Conservation (phyloP, 306 rosid species). For the Astragalus membranaceus region DNA sequence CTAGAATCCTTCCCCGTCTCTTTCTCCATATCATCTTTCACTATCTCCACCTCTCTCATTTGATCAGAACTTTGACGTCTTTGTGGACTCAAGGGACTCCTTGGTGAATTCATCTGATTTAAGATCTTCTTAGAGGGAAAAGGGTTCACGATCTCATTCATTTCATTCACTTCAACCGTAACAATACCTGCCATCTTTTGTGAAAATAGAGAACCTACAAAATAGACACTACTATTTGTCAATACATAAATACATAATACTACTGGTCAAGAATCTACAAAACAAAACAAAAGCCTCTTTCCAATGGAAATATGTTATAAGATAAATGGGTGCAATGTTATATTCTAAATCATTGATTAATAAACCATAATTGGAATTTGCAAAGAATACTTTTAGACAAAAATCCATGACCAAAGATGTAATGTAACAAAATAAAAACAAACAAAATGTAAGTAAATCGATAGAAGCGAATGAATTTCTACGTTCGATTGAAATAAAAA, state of each 20-base stretch:
- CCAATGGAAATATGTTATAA: background rate
- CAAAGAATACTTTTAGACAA: constrained; percentile 13
- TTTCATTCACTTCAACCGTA: constrained; percentile 26
- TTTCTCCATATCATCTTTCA: constrained; percentile 54
- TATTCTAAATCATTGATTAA: background rate
- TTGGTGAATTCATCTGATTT: constrained; percentile 24
- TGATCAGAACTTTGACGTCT: constrained; percentile 70
- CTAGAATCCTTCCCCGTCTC: constrained; percentile 33
- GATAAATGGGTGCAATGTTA: background rate
- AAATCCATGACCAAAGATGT: constrained; percentile 1
- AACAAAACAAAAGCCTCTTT: background rate
- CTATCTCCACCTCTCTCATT: constrained; percentile 68
- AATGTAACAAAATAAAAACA: background rate
- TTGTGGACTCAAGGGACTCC: constrained; percentile 35
- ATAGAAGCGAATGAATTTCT: background rate
- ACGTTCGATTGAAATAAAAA: background rate
- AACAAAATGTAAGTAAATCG: background rate
- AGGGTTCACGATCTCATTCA: constrained; percentile 29
- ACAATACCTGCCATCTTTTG: constrained; percentile 65
- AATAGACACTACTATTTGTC: background rate
- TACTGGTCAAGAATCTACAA: background rate
- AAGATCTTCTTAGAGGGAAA: constrained; percentile 32
- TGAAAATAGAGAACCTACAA: too few relatives aligned
- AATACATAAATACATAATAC: too few relatives aligned
- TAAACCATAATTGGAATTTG: background rate